Percentiles rank a stretch among this genome's conserved stretches.
Evolutionary conservation across 2,329 filamentous ascomycete genomes (phyloP).

Genomic region (Xylaria sp.): DNA sequence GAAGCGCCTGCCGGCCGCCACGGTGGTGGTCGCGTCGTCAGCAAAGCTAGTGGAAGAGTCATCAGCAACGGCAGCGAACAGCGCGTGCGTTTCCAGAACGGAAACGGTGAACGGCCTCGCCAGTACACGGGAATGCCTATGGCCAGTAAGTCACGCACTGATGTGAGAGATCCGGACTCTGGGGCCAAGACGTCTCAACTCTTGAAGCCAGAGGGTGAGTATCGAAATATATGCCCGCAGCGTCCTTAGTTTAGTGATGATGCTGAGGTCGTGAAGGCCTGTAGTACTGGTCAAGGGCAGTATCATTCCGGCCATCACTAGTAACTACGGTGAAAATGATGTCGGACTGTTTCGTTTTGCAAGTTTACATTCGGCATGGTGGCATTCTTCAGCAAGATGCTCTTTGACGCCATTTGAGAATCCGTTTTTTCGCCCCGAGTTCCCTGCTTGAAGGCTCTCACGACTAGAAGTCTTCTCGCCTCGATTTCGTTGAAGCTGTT

Average conservation of each 20-base stretch:
- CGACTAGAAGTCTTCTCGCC: slow-evolving; percentile 9
- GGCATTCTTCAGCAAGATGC: neutral
- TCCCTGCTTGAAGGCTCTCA: neutral
- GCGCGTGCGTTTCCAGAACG: slow-evolving; percentile 28
- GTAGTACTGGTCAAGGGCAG: slow-evolving; percentile 16
- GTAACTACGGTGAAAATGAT: slow-evolving; percentile 10
- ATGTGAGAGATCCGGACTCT: neutral
- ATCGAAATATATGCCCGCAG: slow-evolving; percentile 14
- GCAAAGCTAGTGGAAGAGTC: slow-evolving; percentile 4
- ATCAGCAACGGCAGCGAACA: slow-evolving; percentile 22
- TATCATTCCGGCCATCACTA: slow-evolving; percentile 3
- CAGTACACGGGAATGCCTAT: neutral
- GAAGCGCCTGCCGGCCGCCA: slow-evolving; percentile 16
- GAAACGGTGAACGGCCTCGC: neutral
- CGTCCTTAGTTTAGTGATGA: slow-evolving; percentile 35
- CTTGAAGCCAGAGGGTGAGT: slow-evolving; percentile 26
- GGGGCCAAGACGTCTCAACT: neutral
- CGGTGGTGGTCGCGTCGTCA: slow-evolving; percentile 4
- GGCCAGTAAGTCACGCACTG: neutral
- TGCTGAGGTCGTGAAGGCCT: slow-evolving; percentile 33
- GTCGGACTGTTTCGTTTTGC: neutral
- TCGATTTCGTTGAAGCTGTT: neutral
- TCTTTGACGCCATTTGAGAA: neutral
- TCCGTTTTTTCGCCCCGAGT: neutral
- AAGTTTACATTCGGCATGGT: neutral